Evolutionary conservation across 2,329 filamentous ascomycete genomes (phyloP).

Genomic region (Talaromyces piceae): DNA sequence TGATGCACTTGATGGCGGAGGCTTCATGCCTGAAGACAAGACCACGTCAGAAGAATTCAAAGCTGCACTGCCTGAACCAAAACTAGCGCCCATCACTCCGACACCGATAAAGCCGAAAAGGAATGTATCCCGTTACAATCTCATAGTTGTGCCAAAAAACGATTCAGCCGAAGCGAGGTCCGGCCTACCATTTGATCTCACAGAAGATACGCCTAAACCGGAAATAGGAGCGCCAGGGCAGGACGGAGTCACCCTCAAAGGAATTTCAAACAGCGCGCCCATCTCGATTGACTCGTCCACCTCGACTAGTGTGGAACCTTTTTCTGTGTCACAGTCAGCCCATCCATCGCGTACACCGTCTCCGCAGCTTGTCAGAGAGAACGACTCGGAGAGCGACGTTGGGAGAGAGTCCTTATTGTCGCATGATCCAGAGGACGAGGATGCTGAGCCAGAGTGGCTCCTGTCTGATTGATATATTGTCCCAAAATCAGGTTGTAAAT

Average conservation of each 20-base stretch:
- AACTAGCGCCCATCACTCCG: background rate
- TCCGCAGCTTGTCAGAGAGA: slow-evolving; percentile 13
- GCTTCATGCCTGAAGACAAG: background rate
- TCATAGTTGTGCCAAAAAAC: slow-evolving; percentile 4
- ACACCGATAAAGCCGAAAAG: background rate
- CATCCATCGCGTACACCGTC: slow-evolving; percentile 10
- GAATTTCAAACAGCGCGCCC: slow-evolving; percentile 17
- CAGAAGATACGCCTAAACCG: background rate
- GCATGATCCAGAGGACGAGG: slow-evolving; percentile 58
- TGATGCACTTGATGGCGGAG: background rate
- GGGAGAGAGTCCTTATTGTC: slow-evolving; percentile 49
- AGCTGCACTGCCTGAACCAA: background rate
- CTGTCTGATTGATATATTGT: slow-evolving; percentile 26
- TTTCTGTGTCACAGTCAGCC: slow-evolving; percentile 16
- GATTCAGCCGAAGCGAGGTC: background rate
- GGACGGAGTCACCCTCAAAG: slow-evolving; percentile 4
- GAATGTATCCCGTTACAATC: slow-evolving; percentile 5
- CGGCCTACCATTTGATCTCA: background rate
- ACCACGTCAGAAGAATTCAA: background rate
- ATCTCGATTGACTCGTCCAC: slow-evolving; percentile 21
- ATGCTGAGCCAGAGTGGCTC: slow-evolving; percentile 59
- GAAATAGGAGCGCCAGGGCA: background rate
- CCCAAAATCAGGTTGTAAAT: background rate
- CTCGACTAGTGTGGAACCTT: slow-evolving; percentile 20
- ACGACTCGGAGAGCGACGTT: slow-evolving; percentile 26